phyloP scores from a whole-genome alignment of 2,329 filamentous ascomycete genomes.

The Aspergillus sclerotialis region DNA sequence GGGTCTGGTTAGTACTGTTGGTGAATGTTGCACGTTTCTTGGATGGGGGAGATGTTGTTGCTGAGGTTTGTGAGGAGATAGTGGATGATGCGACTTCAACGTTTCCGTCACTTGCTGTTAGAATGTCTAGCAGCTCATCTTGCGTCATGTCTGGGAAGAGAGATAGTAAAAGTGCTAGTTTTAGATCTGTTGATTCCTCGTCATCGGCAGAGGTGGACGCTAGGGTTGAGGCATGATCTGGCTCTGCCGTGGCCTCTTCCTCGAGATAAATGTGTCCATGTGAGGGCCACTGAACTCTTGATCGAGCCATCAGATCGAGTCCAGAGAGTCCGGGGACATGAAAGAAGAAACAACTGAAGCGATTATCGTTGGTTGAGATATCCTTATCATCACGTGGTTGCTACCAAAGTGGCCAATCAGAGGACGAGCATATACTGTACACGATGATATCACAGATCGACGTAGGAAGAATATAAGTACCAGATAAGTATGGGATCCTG shows the following conservation, averaged over 20 bases:
- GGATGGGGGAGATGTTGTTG: constrained; percentile 6
- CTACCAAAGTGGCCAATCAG: constrained; percentile 22
- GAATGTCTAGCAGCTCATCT: constrained; percentile 65
- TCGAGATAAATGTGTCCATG: constrained; percentile 37
- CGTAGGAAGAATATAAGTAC: no score
- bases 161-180: constrained; percentile 76
- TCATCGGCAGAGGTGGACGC: constrained; percentile 27
- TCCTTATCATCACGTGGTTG: constrained; percentile 24
- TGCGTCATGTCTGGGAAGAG: constrained; percentile 60
- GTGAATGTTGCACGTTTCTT: constrained; percentile 24
- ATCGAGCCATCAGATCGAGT: constrained; percentile 15
- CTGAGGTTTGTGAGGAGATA: constrained; percentile 34
- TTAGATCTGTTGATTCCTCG: constrained; percentile 81
- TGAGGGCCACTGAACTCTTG: constrained; percentile 13
- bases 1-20: constrained; percentile 35
- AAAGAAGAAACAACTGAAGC: not conserved
- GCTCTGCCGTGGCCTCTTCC: constrained; percentile 26
- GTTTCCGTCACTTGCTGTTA: constrained; percentile 71
- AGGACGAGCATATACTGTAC: not conserved
- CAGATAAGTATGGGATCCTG: no score
- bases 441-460: not conserved
- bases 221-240: constrained; percentile 1
- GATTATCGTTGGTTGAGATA: constrained; percentile 4
- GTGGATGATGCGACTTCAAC: constrained; percentile 58
- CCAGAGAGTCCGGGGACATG: not conserved